A percentile compares a stretch with the other conserved stretches of the same genome.
Evolutionary conservation across 179 eudicot genomes (phyloP).

Genomic region (Gypsophila paniculata): DNA sequence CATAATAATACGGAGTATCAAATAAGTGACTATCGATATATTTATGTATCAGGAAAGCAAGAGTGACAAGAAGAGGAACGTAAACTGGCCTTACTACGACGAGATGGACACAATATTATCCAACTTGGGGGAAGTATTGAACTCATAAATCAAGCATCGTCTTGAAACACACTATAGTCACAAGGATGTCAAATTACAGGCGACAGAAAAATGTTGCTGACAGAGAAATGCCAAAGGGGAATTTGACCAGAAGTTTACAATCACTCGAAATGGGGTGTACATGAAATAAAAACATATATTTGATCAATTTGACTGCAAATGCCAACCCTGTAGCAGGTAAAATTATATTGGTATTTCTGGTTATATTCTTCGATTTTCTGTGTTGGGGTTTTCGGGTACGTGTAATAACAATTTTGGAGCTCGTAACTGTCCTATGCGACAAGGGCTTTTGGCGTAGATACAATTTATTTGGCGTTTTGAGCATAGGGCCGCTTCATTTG

Average conservation of each 20-base stretch:
- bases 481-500: no score
- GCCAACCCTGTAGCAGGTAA: background rate
- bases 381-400: background rate
- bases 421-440: background rate
- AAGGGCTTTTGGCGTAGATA: no score
- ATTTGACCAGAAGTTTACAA: background rate
- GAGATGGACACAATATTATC: conserved; percentile 48
- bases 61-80: conserved; percentile 30
- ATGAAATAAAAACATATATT: conserved; percentile 12
- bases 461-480: no score
- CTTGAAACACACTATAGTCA: background rate
- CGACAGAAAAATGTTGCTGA: background rate
- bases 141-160: conserved; percentile 30
- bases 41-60: conserved; percentile 50
- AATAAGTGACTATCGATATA: conserved; percentile 8
- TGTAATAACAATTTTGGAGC: background rate
- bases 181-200: background rate
- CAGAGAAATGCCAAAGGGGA: background rate
- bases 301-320: conserved; percentile 21
- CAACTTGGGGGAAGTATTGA: conserved; percentile 30
- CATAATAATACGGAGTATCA: background rate
- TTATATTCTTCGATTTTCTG: background rate
- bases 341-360: background rate
- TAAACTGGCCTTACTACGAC: conserved; percentile 49
- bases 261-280: conserved; percentile 20